Conservation (phyloP, 179 eudicot species). For the Silene coronaria region DNA sequence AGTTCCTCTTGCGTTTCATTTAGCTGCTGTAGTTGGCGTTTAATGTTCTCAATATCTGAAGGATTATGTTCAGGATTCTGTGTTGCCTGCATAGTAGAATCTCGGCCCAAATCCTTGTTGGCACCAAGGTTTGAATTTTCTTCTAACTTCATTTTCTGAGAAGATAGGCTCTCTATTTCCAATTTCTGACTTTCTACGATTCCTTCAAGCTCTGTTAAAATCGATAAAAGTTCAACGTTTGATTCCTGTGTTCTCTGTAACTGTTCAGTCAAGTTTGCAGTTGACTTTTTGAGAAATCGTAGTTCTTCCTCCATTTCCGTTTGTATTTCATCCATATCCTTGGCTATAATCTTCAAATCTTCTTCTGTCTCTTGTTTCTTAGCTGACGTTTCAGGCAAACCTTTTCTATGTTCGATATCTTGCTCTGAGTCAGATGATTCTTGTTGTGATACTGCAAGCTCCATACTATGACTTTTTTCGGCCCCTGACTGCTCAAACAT, state of each 20-base stretch:
- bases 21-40: conserved; percentile 40
- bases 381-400: conserved; percentile 37
- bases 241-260: conserved; percentile 75
- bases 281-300: conserved; percentile 50
- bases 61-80: conserved; percentile 14
- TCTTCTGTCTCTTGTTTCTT: conserved; percentile 27
- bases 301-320: conserved; percentile 72
- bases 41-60: conserved; percentile 30
- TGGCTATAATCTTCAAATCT: conserved; percentile 35
- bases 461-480: conserved; percentile 48
- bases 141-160: conserved; percentile 34
- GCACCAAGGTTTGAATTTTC: conserved; percentile 15
- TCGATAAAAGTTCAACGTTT: conserved; percentile 69
- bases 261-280: conserved; percentile 52
- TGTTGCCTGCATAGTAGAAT: conserved; percentile 7
- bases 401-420: conserved; percentile 51
- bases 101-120: not conserved
- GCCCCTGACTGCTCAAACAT: conserved; percentile 49
- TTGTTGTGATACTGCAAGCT: conserved; percentile 55
- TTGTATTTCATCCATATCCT: conserved; percentile 35
- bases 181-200: conserved; percentile 65
- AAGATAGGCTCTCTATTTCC: conserved; percentile 65
- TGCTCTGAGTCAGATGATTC: conserved; percentile 49
- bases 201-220: conserved; percentile 86
- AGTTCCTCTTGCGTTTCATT: conserved; percentile 54